Percentiles rank a stretch among this genome's conserved stretches.
phyloP scores from a whole-genome alignment of 225 moss, liverwort and hornwort species.

The Antitrichia curtipendula region DNA sequence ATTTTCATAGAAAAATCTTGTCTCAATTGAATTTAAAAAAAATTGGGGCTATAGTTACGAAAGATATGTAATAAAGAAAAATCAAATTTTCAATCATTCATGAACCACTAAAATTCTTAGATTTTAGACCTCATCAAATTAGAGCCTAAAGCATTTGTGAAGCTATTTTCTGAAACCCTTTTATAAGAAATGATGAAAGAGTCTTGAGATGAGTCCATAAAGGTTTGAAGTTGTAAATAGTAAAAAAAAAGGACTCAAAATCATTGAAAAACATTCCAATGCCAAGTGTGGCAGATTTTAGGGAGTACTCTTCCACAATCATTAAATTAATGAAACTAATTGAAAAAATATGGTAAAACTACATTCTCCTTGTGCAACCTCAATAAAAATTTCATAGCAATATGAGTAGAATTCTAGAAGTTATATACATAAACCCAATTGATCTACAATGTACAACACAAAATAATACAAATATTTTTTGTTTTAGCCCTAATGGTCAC shows the following conservation, averaged over 20 bases:
- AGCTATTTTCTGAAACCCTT: background rate
- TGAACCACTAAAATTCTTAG: accelerated
- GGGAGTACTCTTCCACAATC: background rate
- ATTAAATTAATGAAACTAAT: background rate
- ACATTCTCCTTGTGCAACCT: accelerated
- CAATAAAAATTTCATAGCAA: background rate
- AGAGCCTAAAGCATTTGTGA: background rate
- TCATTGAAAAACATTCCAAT: background rate
- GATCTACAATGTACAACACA: accelerated
- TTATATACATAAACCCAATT: background rate
- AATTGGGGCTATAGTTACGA: background rate
- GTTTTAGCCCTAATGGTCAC: background rate
- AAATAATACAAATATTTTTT: background rate
- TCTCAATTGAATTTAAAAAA: background rate
- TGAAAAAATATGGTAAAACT: accelerated
- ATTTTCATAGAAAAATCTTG: accelerated
- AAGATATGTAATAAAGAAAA: background rate
- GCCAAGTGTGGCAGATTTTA: accelerated
- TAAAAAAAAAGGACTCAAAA: too few relatives aligned
- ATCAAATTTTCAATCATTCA: background rate
- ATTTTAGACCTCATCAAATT: background rate
- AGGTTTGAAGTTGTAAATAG: background rate
- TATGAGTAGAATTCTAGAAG: accelerated
- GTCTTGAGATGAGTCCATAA: background rate
- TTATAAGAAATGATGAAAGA: background rate